These are phyloP conservation scores for Herpetomonas muscarum DNA, from an alignment of 208 protist species.

Conservation along the genomic window DNA sequence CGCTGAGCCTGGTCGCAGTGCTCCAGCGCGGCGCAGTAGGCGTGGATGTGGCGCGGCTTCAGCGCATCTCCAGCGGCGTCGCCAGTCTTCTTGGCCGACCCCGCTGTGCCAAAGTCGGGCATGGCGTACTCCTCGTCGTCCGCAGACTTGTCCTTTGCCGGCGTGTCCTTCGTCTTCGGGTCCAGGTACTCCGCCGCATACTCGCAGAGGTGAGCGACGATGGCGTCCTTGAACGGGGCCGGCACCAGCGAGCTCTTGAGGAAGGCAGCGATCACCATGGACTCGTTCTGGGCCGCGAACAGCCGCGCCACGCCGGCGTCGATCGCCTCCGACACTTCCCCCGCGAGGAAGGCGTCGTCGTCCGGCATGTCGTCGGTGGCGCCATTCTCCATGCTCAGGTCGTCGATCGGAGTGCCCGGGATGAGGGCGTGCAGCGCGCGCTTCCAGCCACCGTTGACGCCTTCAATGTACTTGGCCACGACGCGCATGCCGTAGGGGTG, in stretches of 20 bases:
- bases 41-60: conserved; percentile 37
- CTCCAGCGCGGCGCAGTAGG: conserved; percentile 63
- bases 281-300: conserved; percentile 44
- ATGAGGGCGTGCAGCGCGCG: conserved; percentile 32
- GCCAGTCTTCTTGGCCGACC: neutral
- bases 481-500: conserved; percentile 77
- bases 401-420: conserved; percentile 14
- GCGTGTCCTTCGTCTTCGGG: conserved; percentile 1
- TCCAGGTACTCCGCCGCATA: conserved; percentile 61
- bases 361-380: conserved; percentile 12
- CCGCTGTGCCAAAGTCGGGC: conserved; percentile 62
- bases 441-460: conserved; percentile 31
- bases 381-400: conserved; percentile 1
- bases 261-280: conserved; percentile 64
- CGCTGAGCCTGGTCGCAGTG: conserved; percentile 68
- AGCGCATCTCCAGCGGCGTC: neutral
- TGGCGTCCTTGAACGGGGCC: conserved; percentile 61
- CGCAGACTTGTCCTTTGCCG: conserved; percentile 2
- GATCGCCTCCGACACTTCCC: conserved; percentile 23
- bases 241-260: conserved; percentile 56
- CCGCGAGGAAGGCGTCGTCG: conserved; percentile 14
- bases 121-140: conserved; percentile 45
- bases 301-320: conserved; percentile 34
- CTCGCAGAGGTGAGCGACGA: conserved; percentile 69
- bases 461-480: conserved; percentile 67